Conservation (phyloP, 148 eudicot genomes). For the Vaccinium corymbosum region DNA sequence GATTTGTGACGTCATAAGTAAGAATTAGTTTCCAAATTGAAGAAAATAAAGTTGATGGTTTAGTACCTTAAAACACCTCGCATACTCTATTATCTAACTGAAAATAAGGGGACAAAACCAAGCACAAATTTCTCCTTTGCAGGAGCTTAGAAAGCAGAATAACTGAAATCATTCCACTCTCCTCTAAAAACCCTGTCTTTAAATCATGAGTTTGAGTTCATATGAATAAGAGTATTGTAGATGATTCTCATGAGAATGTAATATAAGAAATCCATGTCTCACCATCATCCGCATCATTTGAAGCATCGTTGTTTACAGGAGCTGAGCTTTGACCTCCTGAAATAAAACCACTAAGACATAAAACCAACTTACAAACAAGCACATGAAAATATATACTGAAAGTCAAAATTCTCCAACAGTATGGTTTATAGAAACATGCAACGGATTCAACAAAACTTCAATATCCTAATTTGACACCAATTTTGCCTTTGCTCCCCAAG, state of each 20-base stretch:
- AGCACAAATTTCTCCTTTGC: background rate
- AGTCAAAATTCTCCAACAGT: background rate
- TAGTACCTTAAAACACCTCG: too few species aligned
- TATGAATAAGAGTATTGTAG: background rate
- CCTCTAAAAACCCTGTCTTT: background rate
- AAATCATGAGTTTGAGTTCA: background rate
- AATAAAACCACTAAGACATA: conserved; percentile 8
- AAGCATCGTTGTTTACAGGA: conserved; percentile 35
- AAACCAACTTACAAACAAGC: background rate
- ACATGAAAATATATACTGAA: background rate
- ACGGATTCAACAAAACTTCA: background rate
- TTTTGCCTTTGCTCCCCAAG: background rate
- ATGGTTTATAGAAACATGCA: background rate
- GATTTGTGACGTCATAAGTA: background rate
- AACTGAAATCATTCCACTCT: background rate
- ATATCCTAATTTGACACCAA: background rate
- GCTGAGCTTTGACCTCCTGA: conserved; percentile 58
- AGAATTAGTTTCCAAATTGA: too few species aligned
- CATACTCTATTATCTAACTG: too few species aligned
- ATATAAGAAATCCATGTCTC: conserved; percentile 24
- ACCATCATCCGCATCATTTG: conserved; percentile 68
- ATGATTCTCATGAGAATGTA: background rate
- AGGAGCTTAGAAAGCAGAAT: background rate
- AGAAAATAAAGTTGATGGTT: background rate
- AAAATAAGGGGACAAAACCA: too few species aligned